Conservation (phyloP, 768 basidiomycete species). For the Wakefieldia striispora region DNA sequence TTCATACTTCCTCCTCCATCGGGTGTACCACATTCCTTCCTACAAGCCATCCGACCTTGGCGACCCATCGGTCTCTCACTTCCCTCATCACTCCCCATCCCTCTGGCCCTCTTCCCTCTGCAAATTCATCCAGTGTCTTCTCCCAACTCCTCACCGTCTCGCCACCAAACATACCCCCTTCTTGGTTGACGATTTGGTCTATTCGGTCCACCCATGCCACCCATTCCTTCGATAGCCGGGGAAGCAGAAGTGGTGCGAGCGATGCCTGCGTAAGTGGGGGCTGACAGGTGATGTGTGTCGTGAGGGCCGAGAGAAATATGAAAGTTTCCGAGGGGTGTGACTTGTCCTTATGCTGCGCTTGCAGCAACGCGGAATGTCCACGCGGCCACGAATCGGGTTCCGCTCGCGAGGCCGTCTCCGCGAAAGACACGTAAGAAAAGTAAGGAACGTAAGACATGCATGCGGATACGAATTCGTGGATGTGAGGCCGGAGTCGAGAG, state of each 20-base stretch:
- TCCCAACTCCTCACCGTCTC: slow-evolving; percentile 73
- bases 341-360: slow-evolving; percentile 59
- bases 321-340: slow-evolving; percentile 76
- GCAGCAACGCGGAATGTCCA: slow-evolving; percentile 43
- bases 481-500: slow-evolving; percentile 71
- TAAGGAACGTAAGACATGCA: slow-evolving; percentile 84
- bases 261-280: slow-evolving; percentile 63
- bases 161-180: slow-evolving; percentile 77
- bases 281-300: slow-evolving; percentile 63
- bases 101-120: slow-evolving; percentile 46
- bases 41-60: slow-evolving; percentile 77
- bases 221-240: slow-evolving; percentile 74
- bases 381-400: slow-evolving; percentile 30
- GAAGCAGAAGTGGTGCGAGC: slow-evolving; percentile 55
- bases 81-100: slow-evolving; percentile 42
- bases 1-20: slow-evolving; percentile 31
- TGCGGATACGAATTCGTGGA: slow-evolving; percentile 73
- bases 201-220: slow-evolving; percentile 70
- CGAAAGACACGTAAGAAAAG: slow-evolving; percentile 58
- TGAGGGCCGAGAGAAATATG: slow-evolving; percentile 65
- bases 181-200: slow-evolving; percentile 65
- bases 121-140: slow-evolving; percentile 63
- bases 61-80: slow-evolving; percentile 65
- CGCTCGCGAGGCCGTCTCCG: slow-evolving; percentile 18
- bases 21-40: slow-evolving; percentile 38